Evolutionary conservation across 108 stramenopile genomes (phyloP).

Genomic region (Seminavis robusta): DNA sequence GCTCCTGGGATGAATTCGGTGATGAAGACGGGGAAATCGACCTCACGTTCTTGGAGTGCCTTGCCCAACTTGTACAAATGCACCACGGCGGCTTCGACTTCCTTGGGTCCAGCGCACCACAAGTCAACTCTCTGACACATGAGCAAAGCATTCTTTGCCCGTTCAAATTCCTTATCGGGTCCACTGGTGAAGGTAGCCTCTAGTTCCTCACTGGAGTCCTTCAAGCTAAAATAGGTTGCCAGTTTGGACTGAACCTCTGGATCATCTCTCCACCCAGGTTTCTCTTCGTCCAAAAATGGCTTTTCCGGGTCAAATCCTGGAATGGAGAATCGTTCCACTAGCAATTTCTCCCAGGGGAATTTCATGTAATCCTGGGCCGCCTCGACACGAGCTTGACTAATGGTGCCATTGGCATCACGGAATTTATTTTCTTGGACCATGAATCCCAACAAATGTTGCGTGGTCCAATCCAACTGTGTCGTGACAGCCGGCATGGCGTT

Average conservation of each 20-base stretch:
- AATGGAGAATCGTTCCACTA: constrained; percentile 39
- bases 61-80: constrained; percentile 80
- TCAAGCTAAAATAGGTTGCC: constrained; percentile 52
- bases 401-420: constrained; percentile 62
- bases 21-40: constrained; percentile 70
- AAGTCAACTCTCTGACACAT: constrained; percentile 87
- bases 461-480: constrained; percentile 77
- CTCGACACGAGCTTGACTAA: constrained; percentile 64
- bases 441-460: constrained; percentile 73
- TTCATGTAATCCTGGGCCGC: constrained; percentile 67
- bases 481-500: constrained; percentile 88
- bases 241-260: constrained; percentile 43
- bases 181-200: constrained; percentile 56
- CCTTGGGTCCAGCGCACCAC: constrained; percentile 83
- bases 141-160: constrained; percentile 72
- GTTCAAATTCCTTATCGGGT: constrained; percentile 68
- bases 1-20: constrained; percentile 85
- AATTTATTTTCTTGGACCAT: constrained; percentile 83
- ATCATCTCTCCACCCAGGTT: constrained; percentile 66
- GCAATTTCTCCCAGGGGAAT: constrained; percentile 48
- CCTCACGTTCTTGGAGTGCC: constrained; percentile 70
- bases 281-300: constrained; percentile 50
- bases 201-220: constrained; percentile 51
- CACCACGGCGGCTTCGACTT: constrained; percentile 84
- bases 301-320: constrained; percentile 78